Evolutionary conservation across 2,329 filamentous ascomycete species (phyloP).

Genomic region (Gremmenia infestans): DNA sequence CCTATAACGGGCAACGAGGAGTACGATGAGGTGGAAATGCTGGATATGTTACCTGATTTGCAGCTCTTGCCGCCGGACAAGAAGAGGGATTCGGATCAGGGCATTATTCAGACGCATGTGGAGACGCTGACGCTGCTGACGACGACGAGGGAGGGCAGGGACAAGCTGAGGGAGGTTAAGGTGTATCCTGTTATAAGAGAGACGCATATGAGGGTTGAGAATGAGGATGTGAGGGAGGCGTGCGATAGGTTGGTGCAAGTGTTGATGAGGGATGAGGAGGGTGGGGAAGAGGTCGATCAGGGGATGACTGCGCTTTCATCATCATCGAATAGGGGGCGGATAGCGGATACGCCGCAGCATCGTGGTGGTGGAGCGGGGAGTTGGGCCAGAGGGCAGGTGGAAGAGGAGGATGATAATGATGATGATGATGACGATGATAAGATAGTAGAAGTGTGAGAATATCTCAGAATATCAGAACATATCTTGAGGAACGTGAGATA

Average conservation of each 20-base stretch:
- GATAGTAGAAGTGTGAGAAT: conserved; percentile 30
- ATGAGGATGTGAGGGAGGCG: conserved; percentile 76
- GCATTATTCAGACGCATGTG: conserved; percentile 79
- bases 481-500: too few relatives aligned
- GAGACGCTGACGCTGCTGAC: conserved; percentile 84
- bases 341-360: conserved; percentile 7
- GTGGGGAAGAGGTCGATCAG: conserved; percentile 25
- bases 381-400: conserved; percentile 15
- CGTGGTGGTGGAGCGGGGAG: conserved; percentile 5
- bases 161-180: conserved; percentile 68
- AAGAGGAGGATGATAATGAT: conserved; percentile 23
- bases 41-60: conserved; percentile 82
- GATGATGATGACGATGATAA: conserved; percentile 30
- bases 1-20: conserved; percentile 86
- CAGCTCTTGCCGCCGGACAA: conserved; percentile 90
- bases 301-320: conserved; percentile 28
- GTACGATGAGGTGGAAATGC: conserved; percentile 79
- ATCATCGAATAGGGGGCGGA: conserved; percentile 8
- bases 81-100: conserved; percentile 68
- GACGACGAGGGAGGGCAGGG: conserved; percentile 69
- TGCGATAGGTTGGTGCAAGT: conserved; percentile 85
- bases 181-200: conserved; percentile 90
- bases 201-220: conserved; percentile 69
- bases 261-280: conserved; percentile 33
- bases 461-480: not conserved